phyloP scores from a whole-genome alignment of 768 basidiomycete species.

The Hortiboletus campestris region DNA sequence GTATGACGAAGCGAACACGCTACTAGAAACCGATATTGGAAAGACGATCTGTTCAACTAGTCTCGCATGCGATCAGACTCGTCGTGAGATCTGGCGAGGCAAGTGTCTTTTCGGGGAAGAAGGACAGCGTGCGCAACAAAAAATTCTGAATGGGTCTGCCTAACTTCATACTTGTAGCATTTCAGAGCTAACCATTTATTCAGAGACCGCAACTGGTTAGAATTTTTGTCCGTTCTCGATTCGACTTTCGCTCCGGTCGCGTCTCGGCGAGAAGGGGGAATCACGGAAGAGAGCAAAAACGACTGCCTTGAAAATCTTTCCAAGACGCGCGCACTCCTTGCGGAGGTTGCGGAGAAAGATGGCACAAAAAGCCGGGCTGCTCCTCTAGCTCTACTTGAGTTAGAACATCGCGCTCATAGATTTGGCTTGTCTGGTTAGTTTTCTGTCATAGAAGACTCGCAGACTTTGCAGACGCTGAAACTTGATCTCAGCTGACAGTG shows the following conservation, averaged over 20 bases:
- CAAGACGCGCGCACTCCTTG: conserved; percentile 52
- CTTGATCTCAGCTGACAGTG: conserved; percentile 40
- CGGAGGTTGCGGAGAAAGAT: conserved; percentile 57
- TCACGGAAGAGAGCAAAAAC: conserved; percentile 36
- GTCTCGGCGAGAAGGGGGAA: conserved; percentile 20
- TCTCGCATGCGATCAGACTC: conserved; percentile 70
- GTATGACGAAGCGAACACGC: conserved; percentile 65
- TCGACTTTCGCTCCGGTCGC: conserved; percentile 51
- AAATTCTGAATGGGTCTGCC: conserved; percentile 59
- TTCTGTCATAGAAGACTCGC: not conserved
- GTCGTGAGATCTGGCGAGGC: conserved; percentile 65
- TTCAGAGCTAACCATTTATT: conserved; percentile 22
- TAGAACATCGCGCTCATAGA: conserved; percentile 57
- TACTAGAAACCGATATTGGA: conserved; percentile 69
- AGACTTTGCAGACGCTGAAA: conserved; percentile 1
- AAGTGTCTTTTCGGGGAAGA: conserved; percentile 61
- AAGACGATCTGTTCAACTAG: conserved; percentile 66
- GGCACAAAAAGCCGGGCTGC: conserved; percentile 73
- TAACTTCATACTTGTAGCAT: not conserved
- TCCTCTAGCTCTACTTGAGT: conserved; percentile 69
- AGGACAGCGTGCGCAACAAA: conserved; percentile 54
- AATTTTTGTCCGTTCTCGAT: conserved; percentile 74
- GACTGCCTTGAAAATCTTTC: conserved; percentile 40
- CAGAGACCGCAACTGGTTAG: conserved; percentile 85
- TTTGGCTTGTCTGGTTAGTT: conserved; percentile 45